Evolutionary conservation across 306 rosid genomes (phyloP).

Genomic region (Albizia julibrissin): DNA sequence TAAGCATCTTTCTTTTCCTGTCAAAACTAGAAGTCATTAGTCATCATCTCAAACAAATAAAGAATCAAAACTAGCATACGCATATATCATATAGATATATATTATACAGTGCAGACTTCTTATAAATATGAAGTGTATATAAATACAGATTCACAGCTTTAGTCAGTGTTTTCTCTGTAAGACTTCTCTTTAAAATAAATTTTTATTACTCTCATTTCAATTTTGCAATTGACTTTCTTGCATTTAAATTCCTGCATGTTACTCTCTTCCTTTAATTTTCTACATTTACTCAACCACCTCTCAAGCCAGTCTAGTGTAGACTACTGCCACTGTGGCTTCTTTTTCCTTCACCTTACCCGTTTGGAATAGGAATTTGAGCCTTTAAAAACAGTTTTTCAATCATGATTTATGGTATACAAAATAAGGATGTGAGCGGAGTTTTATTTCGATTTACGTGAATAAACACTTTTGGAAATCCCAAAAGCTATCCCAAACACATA

Average conservation of each 20-base stretch:
- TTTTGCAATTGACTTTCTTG: background rate
- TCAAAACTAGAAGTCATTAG: slow-evolving; percentile 34
- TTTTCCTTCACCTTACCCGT: too few relatives aligned
- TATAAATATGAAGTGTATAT: background rate
- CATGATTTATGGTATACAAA: too few relatives aligned
- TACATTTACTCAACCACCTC: background rate
- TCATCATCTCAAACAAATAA: background rate
- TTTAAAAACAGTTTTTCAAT: too few relatives aligned
- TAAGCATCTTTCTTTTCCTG: slow-evolving; percentile 59
- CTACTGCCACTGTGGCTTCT: background rate
- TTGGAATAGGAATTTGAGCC: too few relatives aligned
- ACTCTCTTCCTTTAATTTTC: background rate
- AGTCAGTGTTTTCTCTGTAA: background rate
- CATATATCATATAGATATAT: background rate
- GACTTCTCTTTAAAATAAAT: background rate
- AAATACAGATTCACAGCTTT: background rate
- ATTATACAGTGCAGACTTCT: background rate
- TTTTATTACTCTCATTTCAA: background rate
- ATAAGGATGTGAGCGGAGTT: too few relatives aligned
- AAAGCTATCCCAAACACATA: too few relatives aligned
- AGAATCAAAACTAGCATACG: background rate
- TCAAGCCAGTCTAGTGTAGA: background rate
- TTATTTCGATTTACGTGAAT: too few relatives aligned
- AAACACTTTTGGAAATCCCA: too few relatives aligned
- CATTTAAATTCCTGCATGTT: background rate